Evolutionary conservation across 345 rosid genomes (phyloP), one percentile per base, ranked within the genome.

Genomic region (Nephelium lappaceum): DNA sequence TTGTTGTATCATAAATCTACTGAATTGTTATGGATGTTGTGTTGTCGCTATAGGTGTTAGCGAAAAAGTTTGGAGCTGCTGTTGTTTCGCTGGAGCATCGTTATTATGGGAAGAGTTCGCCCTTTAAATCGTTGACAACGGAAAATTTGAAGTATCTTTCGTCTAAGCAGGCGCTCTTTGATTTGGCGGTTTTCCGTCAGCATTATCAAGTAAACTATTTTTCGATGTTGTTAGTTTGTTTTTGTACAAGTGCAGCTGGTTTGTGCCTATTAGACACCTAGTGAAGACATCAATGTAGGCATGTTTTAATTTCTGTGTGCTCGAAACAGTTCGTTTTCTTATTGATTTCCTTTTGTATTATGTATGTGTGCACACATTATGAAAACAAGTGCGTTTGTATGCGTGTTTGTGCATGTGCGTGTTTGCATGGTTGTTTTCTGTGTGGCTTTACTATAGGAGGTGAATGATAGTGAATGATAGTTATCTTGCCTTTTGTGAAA

Each of bases 31-130:
- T 42, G 15, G 51, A 38, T 47, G 1, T 74, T 65, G 27, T 53
- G 21, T 18, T 72, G 6, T 64, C 25, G n/a, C 12, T 43, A 18
- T 79, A 93, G 99, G 92, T 93, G 81, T 83, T 96, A 88, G 97
- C 98, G 2, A 93, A 92, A 89, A 96, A 96, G 88, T 96, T 93
- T 83, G 98, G 97, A 75, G 99, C 99, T 11, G 98, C 97, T 72
- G 88, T 93, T 39, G 97, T 96, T 83, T 86, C 99, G 9, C 93
- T 96, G 6, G 97, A 96, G 88, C 99, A 96, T 84, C 98, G 98
- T 55, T 96, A 96, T 81, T 95, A 95, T 73, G 98, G 98, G 65
- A 92, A 93, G 84, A 95, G 97, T 78, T 84, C 88, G 2, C 99
- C 99, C 12, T 91, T 95, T 80, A 80, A 87, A 43, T 90, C 95